These are phyloP conservation scores for Phoenix roebelenii DNA, from an alignment of 176 grass and related monocot genomes.

Conservation along the genomic window DNA sequence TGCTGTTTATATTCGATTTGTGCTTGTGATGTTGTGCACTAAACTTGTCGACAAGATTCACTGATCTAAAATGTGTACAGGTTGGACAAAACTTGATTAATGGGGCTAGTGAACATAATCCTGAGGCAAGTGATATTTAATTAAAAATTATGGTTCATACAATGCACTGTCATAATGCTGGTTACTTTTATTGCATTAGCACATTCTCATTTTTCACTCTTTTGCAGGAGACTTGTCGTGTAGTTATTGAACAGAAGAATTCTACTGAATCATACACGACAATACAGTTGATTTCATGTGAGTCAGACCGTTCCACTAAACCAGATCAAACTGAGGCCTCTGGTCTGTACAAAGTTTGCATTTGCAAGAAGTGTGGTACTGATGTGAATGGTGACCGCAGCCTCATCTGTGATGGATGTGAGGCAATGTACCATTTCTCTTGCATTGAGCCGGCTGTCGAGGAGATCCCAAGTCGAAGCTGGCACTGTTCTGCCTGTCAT, in stretches of 20 bases:
- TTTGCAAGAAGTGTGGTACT: slow-evolving; percentile 43
- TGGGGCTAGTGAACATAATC: slow-evolving; percentile 20
- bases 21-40: no score
- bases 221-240: slow-evolving; percentile 28
- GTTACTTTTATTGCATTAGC: no score
- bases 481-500: slow-evolving; percentile 51
- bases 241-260: slow-evolving; percentile 25
- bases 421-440: slow-evolving; percentile 43
- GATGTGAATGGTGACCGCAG: slow-evolving; percentile 30
- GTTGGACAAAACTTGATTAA: slow-evolving; percentile 26
- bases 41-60: background rate
- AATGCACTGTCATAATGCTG: no score
- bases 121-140: slow-evolving; percentile 27
- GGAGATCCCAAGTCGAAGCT: slow-evolving; percentile 37
- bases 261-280: slow-evolving; percentile 20
- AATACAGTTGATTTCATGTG: slow-evolving; percentile 16
- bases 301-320: slow-evolving; percentile 29
- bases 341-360: slow-evolving; percentile 19
- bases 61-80: slow-evolving; percentile 24
- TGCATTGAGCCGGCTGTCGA: slow-evolving; percentile 40
- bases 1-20: no score
- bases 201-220: background rate
- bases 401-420: slow-evolving; percentile 55
- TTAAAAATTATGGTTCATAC: no score
- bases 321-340: slow-evolving; percentile 26